Percentiles rank a stretch among this genome's conserved stretches.
phyloP scores from a whole-genome alignment of 2,329 filamentous ascomycete species.

The Botrytis fragariae region DNA sequence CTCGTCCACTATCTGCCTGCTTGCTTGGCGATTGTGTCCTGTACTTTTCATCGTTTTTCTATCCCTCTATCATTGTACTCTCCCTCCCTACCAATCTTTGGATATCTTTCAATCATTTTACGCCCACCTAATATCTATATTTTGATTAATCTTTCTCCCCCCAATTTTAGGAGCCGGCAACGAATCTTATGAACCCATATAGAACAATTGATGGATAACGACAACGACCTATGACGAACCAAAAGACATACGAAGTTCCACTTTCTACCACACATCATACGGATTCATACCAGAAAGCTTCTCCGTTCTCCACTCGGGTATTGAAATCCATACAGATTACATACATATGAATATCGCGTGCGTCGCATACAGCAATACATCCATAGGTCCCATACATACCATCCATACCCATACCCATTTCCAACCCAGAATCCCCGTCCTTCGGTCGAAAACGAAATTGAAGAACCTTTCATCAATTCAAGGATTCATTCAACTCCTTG shows the following conservation, averaged over 20 bases:
- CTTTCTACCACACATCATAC: not conserved
- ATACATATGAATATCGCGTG: constrained; percentile 2
- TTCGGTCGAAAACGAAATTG: constrained; percentile 14
- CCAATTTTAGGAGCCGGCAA: not conserved
- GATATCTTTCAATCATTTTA: not conserved
- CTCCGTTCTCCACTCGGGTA: constrained; percentile 13
- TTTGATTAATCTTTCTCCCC: not conserved
- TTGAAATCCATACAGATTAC: not conserved
- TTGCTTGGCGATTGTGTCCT: not conserved
- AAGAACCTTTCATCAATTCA: not conserved
- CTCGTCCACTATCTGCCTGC: constrained; percentile 1
- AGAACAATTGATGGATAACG: constrained; percentile 9
- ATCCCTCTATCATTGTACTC: not conserved
- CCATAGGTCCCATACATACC: not conserved
- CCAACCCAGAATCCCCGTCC: constrained; percentile 7
- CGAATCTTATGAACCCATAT: not conserved
- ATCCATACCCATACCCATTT: not conserved
- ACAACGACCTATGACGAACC: constrained; percentile 8
- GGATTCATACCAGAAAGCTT: not conserved
- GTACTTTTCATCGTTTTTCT: not conserved
- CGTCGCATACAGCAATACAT: not conserved
- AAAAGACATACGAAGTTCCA: constrained; percentile 1
- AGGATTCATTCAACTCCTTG: constrained; percentile 7
- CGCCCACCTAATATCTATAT: not conserved
- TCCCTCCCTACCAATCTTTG: not conserved